Percentiles rank a stretch among this genome's conserved stretches.
Evolutionary conservation across 2,329 filamentous ascomycete genomes (phyloP).

Genomic region (Pseudogymnoascus sp.): DNA sequence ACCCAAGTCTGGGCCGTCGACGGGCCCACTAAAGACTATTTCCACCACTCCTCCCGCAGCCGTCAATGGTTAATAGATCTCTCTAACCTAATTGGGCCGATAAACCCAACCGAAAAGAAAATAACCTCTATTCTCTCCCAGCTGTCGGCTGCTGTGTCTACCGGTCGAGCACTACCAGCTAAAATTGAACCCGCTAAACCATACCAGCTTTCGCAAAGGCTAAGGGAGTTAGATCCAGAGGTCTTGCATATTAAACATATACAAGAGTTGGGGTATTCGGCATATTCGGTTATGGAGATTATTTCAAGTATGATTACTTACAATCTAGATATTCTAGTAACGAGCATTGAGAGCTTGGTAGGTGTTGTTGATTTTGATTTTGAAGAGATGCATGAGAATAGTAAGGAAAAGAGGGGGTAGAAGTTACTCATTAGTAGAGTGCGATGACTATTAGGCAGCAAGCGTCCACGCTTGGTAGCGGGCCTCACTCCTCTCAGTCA

Average conservation of each 20-base stretch:
- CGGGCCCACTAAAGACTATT: neutral
- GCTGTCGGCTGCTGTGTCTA: constrained; percentile 2
- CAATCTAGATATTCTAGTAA: neutral
- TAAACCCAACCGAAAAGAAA: constrained; percentile 3
- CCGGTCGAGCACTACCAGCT: constrained; percentile 1
- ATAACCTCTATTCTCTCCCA: constrained; percentile 9
- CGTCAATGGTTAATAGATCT: neutral
- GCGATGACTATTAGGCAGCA: neutral
- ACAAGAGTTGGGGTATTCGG: constrained; percentile 6
- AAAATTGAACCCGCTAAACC: neutral
- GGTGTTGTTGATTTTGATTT: constrained; percentile 1
- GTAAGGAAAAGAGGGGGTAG: neutral
- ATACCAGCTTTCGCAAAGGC: constrained; percentile 7
- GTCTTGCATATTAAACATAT: constrained; percentile 5
- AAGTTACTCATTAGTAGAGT: neutral
- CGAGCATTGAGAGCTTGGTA: constrained; percentile 5
- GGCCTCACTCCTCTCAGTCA: no score
- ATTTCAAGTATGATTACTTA: constrained; percentile 8
- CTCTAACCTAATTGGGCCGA: constrained; percentile 4
- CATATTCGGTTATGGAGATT: constrained; percentile 8
- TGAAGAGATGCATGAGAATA: neutral
- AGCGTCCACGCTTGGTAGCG: neutral
- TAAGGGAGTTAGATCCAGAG: constrained; percentile 8
- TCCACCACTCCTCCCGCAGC: neutral
- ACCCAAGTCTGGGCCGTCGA: constrained; percentile 6